phyloP scores from a whole-genome alignment of 164 flowering plant genomes.

The Macadamia tetraphylla region DNA sequence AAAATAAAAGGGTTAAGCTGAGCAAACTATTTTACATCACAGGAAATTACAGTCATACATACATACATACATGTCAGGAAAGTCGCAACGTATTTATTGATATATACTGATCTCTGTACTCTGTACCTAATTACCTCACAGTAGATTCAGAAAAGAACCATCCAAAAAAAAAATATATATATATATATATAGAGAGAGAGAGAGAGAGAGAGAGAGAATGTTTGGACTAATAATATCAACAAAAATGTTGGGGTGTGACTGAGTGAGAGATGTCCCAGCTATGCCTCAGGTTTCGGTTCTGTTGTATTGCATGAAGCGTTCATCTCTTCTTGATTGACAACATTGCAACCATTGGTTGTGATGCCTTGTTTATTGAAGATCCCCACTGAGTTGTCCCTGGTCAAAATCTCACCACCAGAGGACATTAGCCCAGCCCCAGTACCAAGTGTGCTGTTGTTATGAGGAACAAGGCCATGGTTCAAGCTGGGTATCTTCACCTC shows the following conservation, averaged over 20 bases:
- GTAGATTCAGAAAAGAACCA: constrained; percentile 6
- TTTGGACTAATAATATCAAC: background rate
- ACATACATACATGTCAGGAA: constrained; percentile 13
- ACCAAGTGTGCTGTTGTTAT: constrained; percentile 6
- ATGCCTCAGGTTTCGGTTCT: constrained; percentile 13
- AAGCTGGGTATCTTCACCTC: constrained; percentile 13
- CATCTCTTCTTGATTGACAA: constrained; percentile 18
- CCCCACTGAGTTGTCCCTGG: constrained; percentile 6
- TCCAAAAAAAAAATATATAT: background rate
- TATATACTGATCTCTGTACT: constrained; percentile 9
- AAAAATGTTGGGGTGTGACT: background rate
- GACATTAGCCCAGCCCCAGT: constrained; percentile 3
- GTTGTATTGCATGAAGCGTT: background rate
- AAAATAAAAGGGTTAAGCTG: too few relatives aligned
- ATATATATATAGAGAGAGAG: too few relatives aligned
- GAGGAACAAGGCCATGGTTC: constrained; percentile 10
- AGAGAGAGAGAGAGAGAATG: too few relatives aligned
- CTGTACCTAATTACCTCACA: background rate
- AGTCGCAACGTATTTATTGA: constrained; percentile 7
- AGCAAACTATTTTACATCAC: constrained; percentile 7
- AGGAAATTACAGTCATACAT: constrained; percentile 8
- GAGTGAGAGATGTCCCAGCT: background rate
- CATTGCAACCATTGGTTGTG: constrained; percentile 10
- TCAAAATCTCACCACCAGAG: constrained; percentile 7
- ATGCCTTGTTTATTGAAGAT: background rate